These are phyloP conservation scores for Macrophomina pseudophaseolina DNA, from an alignment of 2,329 filamentous ascomycete species.

Conservation along the genomic window DNA sequence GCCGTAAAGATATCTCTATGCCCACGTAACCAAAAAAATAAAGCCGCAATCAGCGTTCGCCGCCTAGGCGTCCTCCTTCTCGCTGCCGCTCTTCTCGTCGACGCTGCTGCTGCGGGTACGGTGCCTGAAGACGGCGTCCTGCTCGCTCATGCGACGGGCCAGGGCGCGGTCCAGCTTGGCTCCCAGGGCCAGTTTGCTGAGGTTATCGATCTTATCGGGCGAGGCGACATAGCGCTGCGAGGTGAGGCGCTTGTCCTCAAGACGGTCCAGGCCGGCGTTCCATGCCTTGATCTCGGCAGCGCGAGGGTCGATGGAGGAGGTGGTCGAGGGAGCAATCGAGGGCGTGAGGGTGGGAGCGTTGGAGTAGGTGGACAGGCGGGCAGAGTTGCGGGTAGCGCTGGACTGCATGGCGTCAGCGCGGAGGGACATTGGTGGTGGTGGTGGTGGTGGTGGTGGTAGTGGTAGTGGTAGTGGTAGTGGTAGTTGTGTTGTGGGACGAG, in stretches of 20 bases:
- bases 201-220: conserved; percentile 78
- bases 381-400: conserved; percentile 42
- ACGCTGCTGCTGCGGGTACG: conserved; percentile 19
- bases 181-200: conserved; percentile 85
- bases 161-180: conserved; percentile 91
- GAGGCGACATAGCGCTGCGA: conserved; percentile 81
- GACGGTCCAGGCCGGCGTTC: conserved; percentile 78
- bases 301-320: conserved; percentile 52
- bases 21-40: background rate
- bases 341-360: conserved; percentile 56
- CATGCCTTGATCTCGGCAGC: conserved; percentile 74
- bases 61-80: conserved; percentile 20
- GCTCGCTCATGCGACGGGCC: conserved; percentile 81
- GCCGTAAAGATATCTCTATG: background rate
- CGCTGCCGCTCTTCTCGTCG: conserved; percentile 27
- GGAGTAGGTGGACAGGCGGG: conserved; percentile 58
- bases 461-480: conserved; percentile 8
- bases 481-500: conserved; percentile 34
- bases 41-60: background rate
- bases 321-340: conserved; percentile 52
- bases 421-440: background rate
- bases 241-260: conserved; percentile 85
- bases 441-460: conserved; percentile 20
- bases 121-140: conserved; percentile 79
- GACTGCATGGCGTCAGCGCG: conserved; percentile 27